Conservation (phyloP, 768 basidiomycete genomes). For the Suillus luteus region DNA sequence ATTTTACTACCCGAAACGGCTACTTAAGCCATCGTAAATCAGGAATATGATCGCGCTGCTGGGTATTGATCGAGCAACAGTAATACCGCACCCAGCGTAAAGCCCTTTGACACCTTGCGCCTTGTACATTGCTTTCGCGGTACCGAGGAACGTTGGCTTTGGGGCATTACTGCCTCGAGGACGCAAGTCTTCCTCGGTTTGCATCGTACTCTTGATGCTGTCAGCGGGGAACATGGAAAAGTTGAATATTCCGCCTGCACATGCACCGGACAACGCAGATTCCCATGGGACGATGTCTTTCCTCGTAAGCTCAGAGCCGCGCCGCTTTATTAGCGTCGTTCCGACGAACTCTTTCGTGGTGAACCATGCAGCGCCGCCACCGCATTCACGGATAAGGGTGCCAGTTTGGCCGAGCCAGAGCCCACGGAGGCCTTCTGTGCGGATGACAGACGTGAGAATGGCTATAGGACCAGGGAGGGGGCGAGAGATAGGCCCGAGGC, state of each 20-base stretch:
- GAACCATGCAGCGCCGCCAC: constrained; percentile 92
- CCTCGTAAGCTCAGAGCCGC: constrained; percentile 37
- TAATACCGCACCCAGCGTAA: constrained; percentile 94
- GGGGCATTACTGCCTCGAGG: constrained; percentile 41
- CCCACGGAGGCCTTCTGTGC: constrained; percentile 71
- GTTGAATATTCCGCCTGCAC: constrained; percentile 84
- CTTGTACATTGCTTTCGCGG: constrained; percentile 68
- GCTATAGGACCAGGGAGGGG: constrained; percentile 72
- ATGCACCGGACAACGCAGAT: constrained; percentile 82
- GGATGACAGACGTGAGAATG: constrained; percentile 64
- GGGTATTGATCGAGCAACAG: constrained; percentile 80
- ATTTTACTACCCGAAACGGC: constrained; percentile 45
- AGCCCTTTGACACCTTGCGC: constrained; percentile 79
- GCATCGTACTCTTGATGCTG: constrained; percentile 91
- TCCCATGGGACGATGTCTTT: constrained; percentile 72
- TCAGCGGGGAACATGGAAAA: constrained; percentile 94
- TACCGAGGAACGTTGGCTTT: constrained; percentile 51
- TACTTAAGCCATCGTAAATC: constrained; percentile 81
- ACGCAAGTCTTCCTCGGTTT: constrained; percentile 88
- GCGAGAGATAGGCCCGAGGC: constrained; percentile 15
- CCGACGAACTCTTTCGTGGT: constrained; percentile 80
- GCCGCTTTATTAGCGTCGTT: constrained; percentile 55
- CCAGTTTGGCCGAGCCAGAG: constrained; percentile 98
- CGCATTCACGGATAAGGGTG: constrained; percentile 90
- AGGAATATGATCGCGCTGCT: constrained; percentile 92